phyloP scores from a whole-genome alignment of 179 eudicot genomes.

The Nepenthes alata region DNA sequence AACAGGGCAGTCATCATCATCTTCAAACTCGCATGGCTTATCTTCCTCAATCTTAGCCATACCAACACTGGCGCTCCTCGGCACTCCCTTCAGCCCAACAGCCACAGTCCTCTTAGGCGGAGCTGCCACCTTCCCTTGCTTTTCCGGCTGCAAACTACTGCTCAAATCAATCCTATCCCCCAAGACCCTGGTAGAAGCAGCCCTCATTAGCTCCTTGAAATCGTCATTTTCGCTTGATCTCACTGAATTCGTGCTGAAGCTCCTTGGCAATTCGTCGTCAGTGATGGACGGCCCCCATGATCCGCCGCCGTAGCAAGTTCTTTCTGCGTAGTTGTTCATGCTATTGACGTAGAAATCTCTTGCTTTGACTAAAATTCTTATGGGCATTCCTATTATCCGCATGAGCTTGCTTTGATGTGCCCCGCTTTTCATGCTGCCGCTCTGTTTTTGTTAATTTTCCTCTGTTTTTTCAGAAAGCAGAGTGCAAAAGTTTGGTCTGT shows the following conservation, averaged over 20 bases:
- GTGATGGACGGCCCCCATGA: constrained; percentile 6
- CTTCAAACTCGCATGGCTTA: constrained; percentile 29
- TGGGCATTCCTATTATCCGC: constrained; percentile 35
- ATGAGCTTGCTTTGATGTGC: constrained; percentile 26
- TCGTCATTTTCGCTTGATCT: constrained; percentile 29
- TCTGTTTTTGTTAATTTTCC: too few relatives aligned
- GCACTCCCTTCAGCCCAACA: constrained; percentile 16
- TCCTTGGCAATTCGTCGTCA: constrained; percentile 31
- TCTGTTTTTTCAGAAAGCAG: too few relatives aligned
- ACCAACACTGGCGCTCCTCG: constrained; percentile 49
- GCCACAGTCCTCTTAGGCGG: neutral
- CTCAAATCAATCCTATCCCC: constrained; percentile 20
- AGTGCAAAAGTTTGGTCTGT: too few relatives aligned
- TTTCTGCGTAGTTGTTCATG: constrained; percentile 35
- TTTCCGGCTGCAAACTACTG: neutral
- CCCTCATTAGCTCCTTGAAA: constrained; percentile 41
- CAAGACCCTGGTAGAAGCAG: constrained; percentile 27
- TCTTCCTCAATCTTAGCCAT: constrained; percentile 76
- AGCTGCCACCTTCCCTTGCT: neutral
- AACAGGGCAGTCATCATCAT: constrained; percentile 1
- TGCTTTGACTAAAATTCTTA: constrained; percentile 43
- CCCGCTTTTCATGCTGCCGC: constrained; percentile 24
- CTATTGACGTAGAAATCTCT: constrained; percentile 50
- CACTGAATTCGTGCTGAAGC: constrained; percentile 35
- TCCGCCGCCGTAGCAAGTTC: constrained; percentile 13